Evolutionary conservation across 1,284 basidiomycete species (phyloP).

Genomic region (Microbotryum silenes-acaulis): DNA sequence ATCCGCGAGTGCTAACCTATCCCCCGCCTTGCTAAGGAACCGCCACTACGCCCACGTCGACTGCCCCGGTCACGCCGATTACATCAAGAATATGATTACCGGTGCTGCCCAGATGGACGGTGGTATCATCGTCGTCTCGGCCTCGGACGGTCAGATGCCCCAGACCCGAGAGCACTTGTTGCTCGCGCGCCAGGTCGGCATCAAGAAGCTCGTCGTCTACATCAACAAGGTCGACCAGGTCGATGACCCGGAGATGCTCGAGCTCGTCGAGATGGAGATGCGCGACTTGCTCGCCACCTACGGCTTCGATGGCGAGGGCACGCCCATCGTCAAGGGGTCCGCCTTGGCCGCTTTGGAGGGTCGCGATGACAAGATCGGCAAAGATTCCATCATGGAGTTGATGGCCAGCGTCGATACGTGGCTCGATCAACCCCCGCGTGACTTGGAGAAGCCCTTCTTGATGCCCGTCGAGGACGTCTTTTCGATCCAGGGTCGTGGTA

Average conservation of each 20-base stretch:
- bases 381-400: conserved; percentile 72
- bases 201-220: conserved; percentile 97
- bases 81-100: conserved; percentile 73
- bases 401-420: conserved; percentile 85
- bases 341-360: conserved; percentile 92
- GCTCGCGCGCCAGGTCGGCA: conserved; percentile 94
- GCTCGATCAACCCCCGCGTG: conserved; percentile 92
- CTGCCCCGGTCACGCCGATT: conserved; percentile 92
- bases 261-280: conserved; percentile 99
- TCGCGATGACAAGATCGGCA: conserved; percentile 68
- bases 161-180: conserved; percentile 98
- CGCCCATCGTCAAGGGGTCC: conserved; percentile 94
- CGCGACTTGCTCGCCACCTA: conserved; percentile 80
- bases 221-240: conserved; percentile 99
- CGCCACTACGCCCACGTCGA: conserved; percentile 99
- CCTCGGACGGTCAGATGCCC: conserved; percentile 99
- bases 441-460: conserved; percentile 96
- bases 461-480: conserved; percentile 97
- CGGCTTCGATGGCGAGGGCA: conserved; percentile 93
- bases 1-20: neutral
- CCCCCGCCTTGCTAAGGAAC: conserved; percentile 35
- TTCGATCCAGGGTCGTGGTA: conserved; percentile 97
- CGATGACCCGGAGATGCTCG: conserved; percentile 94
- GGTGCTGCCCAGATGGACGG: conserved; percentile 85
- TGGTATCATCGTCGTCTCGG: conserved; percentile 69